Percentiles rank a stretch among this genome's conserved stretches.
Conservation (phyloP, 179 eudicot genomes). For the Silene noctiflora region DNA sequence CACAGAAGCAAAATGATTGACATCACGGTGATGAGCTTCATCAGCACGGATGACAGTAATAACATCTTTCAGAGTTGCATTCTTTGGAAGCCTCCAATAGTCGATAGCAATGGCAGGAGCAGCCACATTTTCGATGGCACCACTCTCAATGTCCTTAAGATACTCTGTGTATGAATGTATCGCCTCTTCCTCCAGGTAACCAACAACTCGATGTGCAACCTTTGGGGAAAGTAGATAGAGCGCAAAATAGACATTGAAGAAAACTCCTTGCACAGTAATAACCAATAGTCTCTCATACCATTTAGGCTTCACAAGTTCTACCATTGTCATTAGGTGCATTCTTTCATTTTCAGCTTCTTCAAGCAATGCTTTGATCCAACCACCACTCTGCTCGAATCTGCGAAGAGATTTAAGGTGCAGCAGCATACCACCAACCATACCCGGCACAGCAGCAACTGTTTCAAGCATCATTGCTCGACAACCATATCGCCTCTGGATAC, state of each 20-base stretch:
- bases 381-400: constrained; percentile 79
- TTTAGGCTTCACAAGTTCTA: constrained; percentile 81
- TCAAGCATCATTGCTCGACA: constrained; percentile 97
- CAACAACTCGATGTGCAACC: constrained; percentile 84
- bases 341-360: constrained; percentile 97
- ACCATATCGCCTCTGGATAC: constrained; percentile 70
- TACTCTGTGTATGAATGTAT: constrained; percentile 82
- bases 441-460: constrained; percentile 90
- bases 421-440: constrained; percentile 91
- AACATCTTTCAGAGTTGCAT: constrained; percentile 80
- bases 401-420: constrained; percentile 79
- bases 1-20: constrained; percentile 93
- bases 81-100: constrained; percentile 86
- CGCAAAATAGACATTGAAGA: constrained; percentile 70
- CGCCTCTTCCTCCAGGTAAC: constrained; percentile 93
- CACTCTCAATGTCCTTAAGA: constrained; percentile 71
- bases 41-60: constrained; percentile 86
- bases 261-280: constrained; percentile 75
- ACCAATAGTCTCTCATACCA: constrained; percentile 86
- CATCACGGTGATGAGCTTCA: constrained; percentile 97
- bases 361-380: constrained; percentile 86
- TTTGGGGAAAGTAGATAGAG: constrained; percentile 73
- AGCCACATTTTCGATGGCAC: constrained; percentile 64
- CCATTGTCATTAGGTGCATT: constrained; percentile 95
- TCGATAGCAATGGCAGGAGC: constrained; percentile 94